Evolutionary conservation across 129 eudicot genomes (phyloP).

Genomic region (Flaveria trinervia): DNA sequence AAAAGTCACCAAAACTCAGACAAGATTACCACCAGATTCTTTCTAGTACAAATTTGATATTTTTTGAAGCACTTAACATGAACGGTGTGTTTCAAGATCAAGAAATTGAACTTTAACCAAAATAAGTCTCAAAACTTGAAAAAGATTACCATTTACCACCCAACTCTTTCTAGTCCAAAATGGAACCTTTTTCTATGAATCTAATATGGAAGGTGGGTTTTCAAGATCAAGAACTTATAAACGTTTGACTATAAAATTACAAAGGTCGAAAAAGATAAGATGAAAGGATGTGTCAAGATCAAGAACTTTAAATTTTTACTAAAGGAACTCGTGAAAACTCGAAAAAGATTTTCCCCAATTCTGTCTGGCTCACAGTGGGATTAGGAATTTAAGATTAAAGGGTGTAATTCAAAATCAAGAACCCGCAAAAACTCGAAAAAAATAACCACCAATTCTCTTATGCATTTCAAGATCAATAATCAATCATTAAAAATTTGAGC

Average conservation of each 20-base stretch:
- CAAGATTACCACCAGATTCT: conserved; percentile 18
- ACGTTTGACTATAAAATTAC: conserved; percentile 1
- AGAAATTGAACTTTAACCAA: not conserved
- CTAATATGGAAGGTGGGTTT: conserved; percentile 7
- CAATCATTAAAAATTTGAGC: not conserved
- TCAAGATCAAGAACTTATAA: conserved; percentile 17
- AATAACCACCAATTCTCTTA: conserved; percentile 10
- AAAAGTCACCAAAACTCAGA: not conserved
- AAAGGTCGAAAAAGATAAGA: conserved; percentile 7
- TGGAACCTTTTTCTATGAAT: not conserved
- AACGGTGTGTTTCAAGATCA: conserved; percentile 14
- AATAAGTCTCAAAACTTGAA: not conserved
- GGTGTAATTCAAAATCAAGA: conserved; percentile 19
- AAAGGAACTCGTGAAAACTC: not conserved
- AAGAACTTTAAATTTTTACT: not conserved
- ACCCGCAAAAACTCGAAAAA: not conserved
- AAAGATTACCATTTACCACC: conserved; percentile 1
- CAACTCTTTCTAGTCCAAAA: not conserved
- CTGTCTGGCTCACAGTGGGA: not conserved
- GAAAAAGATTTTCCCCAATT: conserved; percentile 15
- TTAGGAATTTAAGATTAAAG: conserved; percentile 14
- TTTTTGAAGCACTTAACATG: conserved; percentile 4
- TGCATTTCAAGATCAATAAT: conserved; percentile 20
- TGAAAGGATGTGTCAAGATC: conserved; percentile 19
- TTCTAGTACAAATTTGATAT: not conserved